A percentile compares a stretch with the other conserved stretches of the same genome.
Evolutionary conservation across 192 early-diverging fungal genomes (phyloP).

Genomic region (Allomyces macrogynus): DNA sequence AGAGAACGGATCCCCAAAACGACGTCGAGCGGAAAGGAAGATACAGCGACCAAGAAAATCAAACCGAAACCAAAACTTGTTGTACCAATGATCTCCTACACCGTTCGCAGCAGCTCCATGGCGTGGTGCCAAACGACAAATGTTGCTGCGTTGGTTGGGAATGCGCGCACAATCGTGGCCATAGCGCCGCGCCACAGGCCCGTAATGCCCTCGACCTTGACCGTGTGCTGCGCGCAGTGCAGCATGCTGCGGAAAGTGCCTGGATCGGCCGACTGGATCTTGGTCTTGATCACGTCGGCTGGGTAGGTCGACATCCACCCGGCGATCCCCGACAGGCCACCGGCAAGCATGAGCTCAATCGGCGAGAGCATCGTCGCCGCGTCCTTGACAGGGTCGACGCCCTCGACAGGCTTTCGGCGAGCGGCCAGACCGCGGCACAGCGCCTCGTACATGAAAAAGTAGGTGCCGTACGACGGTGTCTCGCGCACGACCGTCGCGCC

Average conservation of each 20-base stretch:
- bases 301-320: not conserved
- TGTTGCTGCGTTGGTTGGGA: not conserved
- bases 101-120: no score
- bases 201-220: not conserved
- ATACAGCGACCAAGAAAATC: no score
- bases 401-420: not conserved
- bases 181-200: not conserved
- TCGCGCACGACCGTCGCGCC: conserved; percentile 58
- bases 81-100: no score
- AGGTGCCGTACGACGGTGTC: conserved; percentile 48
- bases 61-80: no score
- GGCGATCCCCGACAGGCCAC: not conserved
- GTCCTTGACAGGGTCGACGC: not conserved
- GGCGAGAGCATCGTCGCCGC: not conserved
- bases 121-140: not conserved
- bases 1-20: no score
- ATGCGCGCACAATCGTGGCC: not conserved
- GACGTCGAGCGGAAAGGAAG: no score
- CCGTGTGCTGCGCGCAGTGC: not conserved
- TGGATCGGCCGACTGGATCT: not conserved
- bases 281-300: not conserved
- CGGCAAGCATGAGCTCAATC: not conserved
- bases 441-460: not conserved
- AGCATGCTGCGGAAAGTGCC: not conserved
- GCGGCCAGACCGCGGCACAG: not conserved